Conservation (phyloP, 768 basidiomycete genomes). For the Mycena indigotica region DNA sequence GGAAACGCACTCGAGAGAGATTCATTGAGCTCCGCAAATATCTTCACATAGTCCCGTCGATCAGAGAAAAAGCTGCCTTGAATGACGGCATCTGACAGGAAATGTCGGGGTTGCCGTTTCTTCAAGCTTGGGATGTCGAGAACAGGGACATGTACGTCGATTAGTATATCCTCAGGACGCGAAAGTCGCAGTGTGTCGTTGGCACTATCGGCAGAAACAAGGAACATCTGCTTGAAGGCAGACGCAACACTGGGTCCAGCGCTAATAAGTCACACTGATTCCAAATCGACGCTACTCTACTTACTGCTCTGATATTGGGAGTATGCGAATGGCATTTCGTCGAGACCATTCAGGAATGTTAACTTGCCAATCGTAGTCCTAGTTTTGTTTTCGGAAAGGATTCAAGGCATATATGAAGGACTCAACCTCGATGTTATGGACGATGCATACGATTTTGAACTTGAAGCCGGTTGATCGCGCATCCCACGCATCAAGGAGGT, state of each 20-base stretch:
- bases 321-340: slow-evolving; percentile 38
- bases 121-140: slow-evolving; percentile 34
- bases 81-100: slow-evolving; percentile 43
- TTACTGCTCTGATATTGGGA: slow-evolving; percentile 44
- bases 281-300: too few relatives aligned
- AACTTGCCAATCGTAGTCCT: slow-evolving; percentile 34
- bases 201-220: slow-evolving; percentile 33
- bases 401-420: neutral
- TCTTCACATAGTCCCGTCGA: slow-evolving; percentile 38
- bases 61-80: slow-evolving; percentile 39
- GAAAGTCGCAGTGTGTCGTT: slow-evolving; percentile 31
- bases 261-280: too few relatives aligned
- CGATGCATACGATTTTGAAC: slow-evolving; percentile 45
- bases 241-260: slow-evolving; percentile 35
- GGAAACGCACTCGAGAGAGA: slow-evolving; percentile 33
- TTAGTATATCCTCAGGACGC: slow-evolving; percentile 37
- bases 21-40: slow-evolving; percentile 36
- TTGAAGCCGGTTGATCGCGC: slow-evolving; percentile 36
- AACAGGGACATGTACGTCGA: slow-evolving; percentile 40
- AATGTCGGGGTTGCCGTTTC: slow-evolving; percentile 20
- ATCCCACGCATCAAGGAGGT: slow-evolving; percentile 39
- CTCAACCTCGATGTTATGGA: slow-evolving; percentile 38
- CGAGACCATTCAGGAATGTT: slow-evolving; percentile 39
- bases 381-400: neutral
- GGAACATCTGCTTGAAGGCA: slow-evolving; percentile 33